Evolutionary conservation across 1,284 basidiomycete species (phyloP).

Genomic region (Ceratorhiza oryzae-sativae): DNA sequence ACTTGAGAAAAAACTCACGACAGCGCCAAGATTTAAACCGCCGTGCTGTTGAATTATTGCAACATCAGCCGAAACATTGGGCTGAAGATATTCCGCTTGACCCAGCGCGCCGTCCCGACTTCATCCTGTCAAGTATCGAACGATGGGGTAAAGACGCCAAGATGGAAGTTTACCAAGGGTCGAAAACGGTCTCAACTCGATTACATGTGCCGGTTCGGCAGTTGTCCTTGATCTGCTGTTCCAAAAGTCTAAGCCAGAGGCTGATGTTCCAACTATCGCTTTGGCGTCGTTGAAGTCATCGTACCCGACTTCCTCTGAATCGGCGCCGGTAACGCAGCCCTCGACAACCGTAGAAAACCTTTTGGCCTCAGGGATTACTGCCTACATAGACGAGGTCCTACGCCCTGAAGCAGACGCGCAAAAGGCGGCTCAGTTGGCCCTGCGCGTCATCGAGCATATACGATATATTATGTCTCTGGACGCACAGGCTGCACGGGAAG

Average conservation of each 20-base stretch:
- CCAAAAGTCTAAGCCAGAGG: conserved; percentile 42
- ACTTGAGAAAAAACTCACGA: background rate
- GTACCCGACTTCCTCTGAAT: conserved; percentile 66
- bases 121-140: conserved; percentile 64
- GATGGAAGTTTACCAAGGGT: conserved; percentile 40
- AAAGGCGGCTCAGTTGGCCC: conserved; percentile 61
- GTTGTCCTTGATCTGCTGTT: conserved; percentile 75
- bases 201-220: conserved; percentile 75
- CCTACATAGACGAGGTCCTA: conserved; percentile 68
- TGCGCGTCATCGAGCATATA: conserved; percentile 61
- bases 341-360: conserved; percentile 47
- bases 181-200: conserved; percentile 51
- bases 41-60: conserved; percentile 6
- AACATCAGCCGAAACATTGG: conserved; percentile 5
- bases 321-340: conserved; percentile 48
- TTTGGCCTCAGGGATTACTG: conserved; percentile 19
- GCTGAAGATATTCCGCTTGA: conserved; percentile 68
- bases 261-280: conserved; percentile 50
- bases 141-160: conserved; percentile 44
- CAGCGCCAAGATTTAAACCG: conserved; percentile 33
- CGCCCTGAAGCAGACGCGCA: conserved; percentile 64
- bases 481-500: conserved; percentile 63
- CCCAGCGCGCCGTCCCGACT: conserved; percentile 55
- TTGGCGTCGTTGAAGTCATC: conserved; percentile 70
- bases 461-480: conserved; percentile 75